Percentiles rank a stretch among this genome's conserved stretches.
phyloP scores from a whole-genome alignment of 805 yeast genomes.

The Candida sphagnicola region DNA sequence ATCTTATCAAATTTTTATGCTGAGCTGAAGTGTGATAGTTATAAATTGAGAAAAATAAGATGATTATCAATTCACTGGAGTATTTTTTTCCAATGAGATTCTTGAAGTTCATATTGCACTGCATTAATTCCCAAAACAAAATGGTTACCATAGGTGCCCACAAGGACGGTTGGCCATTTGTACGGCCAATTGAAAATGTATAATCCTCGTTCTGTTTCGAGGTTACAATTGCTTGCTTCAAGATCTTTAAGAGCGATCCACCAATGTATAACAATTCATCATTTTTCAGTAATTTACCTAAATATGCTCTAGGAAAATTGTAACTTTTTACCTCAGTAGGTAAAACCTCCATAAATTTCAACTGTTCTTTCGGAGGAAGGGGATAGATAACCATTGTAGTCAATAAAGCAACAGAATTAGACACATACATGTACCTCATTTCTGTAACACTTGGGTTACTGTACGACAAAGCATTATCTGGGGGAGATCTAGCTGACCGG shows the following conservation, averaged over 20 bases:
- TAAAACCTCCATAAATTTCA: slow-evolving; percentile 34
- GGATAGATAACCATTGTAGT: slow-evolving; percentile 61
- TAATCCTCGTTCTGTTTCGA: slow-evolving; percentile 11
- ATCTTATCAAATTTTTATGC: slow-evolving; percentile 42
- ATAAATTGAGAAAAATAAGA: slow-evolving; percentile 54
- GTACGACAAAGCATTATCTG: slow-evolving; percentile 40
- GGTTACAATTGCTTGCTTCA: slow-evolving; percentile 41
- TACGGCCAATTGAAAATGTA: slow-evolving; percentile 6
- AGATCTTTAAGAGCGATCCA: slow-evolving; percentile 43
- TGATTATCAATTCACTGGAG: slow-evolving; percentile 51
- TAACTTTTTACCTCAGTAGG: slow-evolving; percentile 26
- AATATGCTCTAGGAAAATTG: slow-evolving; percentile 48
- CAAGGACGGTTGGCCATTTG: slow-evolving; percentile 20
- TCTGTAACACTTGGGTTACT: slow-evolving; percentile 28
- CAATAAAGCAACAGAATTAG: slow-evolving; percentile 59
- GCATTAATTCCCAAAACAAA: slow-evolving; percentile 71
- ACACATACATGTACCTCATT: slow-evolving; percentile 44
- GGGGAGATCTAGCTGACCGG: slow-evolving; percentile 40
- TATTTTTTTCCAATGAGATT: slow-evolving; percentile 33
- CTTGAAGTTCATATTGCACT: slow-evolving; percentile 62
- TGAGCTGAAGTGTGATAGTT: slow-evolving; percentile 39
- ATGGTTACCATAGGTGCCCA: slow-evolving; percentile 60
- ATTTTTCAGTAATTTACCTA: slow-evolving; percentile 52
- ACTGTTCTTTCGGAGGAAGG: slow-evolving; percentile 43
- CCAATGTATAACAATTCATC: slow-evolving; percentile 50